Base-by-base conservation (phyloP, 176 grass and related monocot species). In the Cymbopogon citratus region DNA sequence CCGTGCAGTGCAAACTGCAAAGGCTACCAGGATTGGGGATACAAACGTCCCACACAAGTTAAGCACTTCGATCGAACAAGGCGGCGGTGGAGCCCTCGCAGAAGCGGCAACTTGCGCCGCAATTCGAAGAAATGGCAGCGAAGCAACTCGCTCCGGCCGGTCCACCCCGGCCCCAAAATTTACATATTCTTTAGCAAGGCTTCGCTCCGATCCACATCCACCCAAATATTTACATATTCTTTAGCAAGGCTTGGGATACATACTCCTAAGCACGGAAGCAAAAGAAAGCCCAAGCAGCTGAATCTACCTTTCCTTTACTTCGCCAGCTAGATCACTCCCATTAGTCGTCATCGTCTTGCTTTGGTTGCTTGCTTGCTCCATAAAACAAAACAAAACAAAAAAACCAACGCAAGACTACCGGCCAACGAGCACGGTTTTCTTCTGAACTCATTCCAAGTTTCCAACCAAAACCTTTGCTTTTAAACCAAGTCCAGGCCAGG, bases 251-350 rank as follows among this genome's bases (percentile, higher is more conserved):
- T 39, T 23, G 29, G 63, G 81, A 62, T 23, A 66, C 64, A 35
- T 79, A 84, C 69, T 75, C 48, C 16, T 24, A 67, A 36, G 36
- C 63, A 89, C 78, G 81, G 31, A 69, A 84, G 29, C 24, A 59
- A 72, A 52, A 66, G 44, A 57, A 69, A 71, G 3, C 75, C 66
- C 74, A 62, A 26, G 26, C 40, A 1, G 18, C 12, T 80, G 66
- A 75, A 49, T 48, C 87, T 75, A 80, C 19, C 62, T 88, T 88
- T 74, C 56, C 57, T 41, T 78, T 63, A 46, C 69, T 62, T 80
- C 36, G 40, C 79, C 57, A 14, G 51, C 63, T 59, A 62, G 71
- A 72, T 77, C 77, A 68, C 49, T 75, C 71, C 36, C 29, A 14
- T 63, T 61, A 25, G 19, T 38, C 59, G 54, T 57, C 54, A 7